Conservation (phyloP, 164 flowering plant genomes). For the Taxillus chinensis region DNA sequence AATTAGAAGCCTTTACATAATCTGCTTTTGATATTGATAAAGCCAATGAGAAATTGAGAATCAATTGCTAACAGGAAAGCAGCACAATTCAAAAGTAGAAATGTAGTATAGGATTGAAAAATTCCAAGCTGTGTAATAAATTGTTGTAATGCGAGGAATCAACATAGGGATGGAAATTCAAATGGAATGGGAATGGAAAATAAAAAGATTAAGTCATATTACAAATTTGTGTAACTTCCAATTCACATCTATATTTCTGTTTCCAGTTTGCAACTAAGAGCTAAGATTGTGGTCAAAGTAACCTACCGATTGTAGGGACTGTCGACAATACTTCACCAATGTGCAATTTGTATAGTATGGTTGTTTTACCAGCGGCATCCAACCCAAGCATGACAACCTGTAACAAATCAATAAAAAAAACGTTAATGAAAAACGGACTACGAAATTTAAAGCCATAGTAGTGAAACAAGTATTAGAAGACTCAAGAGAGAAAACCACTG, state of each 20-base stretch:
- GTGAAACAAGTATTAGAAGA: neutral
- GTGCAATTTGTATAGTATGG: conserved; percentile 89
- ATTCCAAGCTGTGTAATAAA: too few relatives aligned
- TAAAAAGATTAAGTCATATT: too few relatives aligned
- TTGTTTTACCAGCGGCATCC: conserved; percentile 99
- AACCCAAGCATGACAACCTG: conserved; percentile 99
- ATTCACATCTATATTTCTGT: neutral
- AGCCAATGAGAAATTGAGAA: too few relatives aligned
- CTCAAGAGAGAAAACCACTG: neutral
- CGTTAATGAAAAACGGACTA: neutral
- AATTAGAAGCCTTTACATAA: too few relatives aligned
- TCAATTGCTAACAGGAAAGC: too few relatives aligned
- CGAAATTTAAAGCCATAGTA: neutral
- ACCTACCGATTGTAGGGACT: conserved; percentile 95
- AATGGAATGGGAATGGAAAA: too few relatives aligned
- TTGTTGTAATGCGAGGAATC: too few relatives aligned
- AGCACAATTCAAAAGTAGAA: too few relatives aligned
- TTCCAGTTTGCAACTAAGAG: neutral
- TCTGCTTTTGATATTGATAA: too few relatives aligned
- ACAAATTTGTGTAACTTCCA: too few relatives aligned
- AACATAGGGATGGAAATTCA: too few relatives aligned
- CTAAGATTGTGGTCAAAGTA: neutral
- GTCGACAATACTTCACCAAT: conserved; percentile 96
- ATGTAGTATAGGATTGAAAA: too few relatives aligned
- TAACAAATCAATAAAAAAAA: conserved; percentile 10